phyloP scores from a whole-genome alignment of 345 rosid species.

The Bretschneidera sinensis region DNA sequence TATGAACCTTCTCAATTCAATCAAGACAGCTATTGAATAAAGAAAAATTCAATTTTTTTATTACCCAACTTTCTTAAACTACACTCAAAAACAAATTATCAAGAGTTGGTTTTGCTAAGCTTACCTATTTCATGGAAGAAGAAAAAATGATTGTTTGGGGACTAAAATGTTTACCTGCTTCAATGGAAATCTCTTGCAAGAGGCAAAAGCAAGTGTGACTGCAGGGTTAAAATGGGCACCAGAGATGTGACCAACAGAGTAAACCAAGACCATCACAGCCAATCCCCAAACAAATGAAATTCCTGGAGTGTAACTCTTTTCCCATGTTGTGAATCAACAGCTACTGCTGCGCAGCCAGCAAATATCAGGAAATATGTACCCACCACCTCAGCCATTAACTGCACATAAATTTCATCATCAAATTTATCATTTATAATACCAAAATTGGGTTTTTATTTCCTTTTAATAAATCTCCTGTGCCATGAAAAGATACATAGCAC shows the following conservation, averaged over 20 bases:
- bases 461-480: too few species aligned
- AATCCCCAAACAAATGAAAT: constrained; percentile 83
- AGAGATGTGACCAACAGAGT: constrained; percentile 89
- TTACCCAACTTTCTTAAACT: not conserved
- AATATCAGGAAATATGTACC: constrained; percentile 93
- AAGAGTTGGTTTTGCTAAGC: constrained; percentile 4
- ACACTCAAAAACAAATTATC: too few species aligned
- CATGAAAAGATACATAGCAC: too few species aligned
- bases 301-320: constrained; percentile 70
- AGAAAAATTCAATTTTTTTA: too few species aligned
- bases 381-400: constrained; percentile 70
- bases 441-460: not conserved
- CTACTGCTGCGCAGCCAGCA: constrained; percentile 81
- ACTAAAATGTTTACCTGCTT: constrained; percentile 47
- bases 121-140: constrained; percentile 11
- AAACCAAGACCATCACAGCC: constrained; percentile 79
- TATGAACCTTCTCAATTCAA: too few species aligned
- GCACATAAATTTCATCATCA: constrained; percentile 11
- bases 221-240: constrained; percentile 98
- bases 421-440: not conserved
- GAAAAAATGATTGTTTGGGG: constrained; percentile 1
- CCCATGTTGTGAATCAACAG: constrained; percentile 55
- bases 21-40: not conserved
- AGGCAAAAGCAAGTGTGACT: constrained; percentile 87
- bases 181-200: constrained; percentile 73